Conservation (phyloP, 2,329 filamentous ascomycete species). For the Mycogone perniciosa region DNA sequence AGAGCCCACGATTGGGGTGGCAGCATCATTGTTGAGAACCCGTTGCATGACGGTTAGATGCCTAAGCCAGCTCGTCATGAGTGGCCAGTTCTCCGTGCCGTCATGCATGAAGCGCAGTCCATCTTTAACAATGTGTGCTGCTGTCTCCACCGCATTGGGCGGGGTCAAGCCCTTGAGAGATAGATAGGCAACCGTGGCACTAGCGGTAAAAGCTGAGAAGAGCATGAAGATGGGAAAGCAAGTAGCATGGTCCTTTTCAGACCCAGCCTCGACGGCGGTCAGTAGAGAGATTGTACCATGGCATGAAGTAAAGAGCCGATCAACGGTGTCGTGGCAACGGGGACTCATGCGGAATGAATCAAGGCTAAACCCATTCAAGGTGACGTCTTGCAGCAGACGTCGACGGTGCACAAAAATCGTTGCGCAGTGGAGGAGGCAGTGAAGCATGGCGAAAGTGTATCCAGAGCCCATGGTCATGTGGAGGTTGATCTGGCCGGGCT, state of each 20-base stretch:
- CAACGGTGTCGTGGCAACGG: slow-evolving; percentile 47
- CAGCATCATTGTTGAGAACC: slow-evolving; percentile 49
- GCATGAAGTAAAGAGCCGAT: slow-evolving; percentile 52
- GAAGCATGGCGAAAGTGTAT: slow-evolving; percentile 57
- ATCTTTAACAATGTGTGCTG: slow-evolving; percentile 50
- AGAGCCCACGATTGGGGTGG: slow-evolving; percentile 24
- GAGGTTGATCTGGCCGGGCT: slow-evolving; percentile 53
- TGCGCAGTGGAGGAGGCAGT: slow-evolving; percentile 54
- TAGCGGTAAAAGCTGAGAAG: slow-evolving; percentile 55
- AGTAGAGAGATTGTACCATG: slow-evolving; percentile 53
- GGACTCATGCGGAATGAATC: slow-evolving; percentile 48
- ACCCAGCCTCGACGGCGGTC: slow-evolving; percentile 47
- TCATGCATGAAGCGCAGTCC: slow-evolving; percentile 54
- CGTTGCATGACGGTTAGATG: slow-evolving; percentile 57
- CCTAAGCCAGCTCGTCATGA: slow-evolving; percentile 54
- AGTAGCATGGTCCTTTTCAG: slow-evolving; percentile 52
- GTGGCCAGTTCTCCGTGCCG: slow-evolving; percentile 53
- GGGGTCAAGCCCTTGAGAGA: slow-evolving; percentile 56
- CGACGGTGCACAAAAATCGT: slow-evolving; percentile 56
- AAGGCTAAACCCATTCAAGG: slow-evolving; percentile 43
- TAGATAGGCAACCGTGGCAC: slow-evolving; percentile 55
- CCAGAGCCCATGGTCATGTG: slow-evolving; percentile 60
- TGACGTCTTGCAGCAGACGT: slow-evolving; percentile 52
- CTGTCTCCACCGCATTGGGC: slow-evolving; percentile 49
- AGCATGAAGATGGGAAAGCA: slow-evolving; percentile 59